Conservation (phyloP, 129 eudicot genomes). For the Artemisia annua region DNA sequence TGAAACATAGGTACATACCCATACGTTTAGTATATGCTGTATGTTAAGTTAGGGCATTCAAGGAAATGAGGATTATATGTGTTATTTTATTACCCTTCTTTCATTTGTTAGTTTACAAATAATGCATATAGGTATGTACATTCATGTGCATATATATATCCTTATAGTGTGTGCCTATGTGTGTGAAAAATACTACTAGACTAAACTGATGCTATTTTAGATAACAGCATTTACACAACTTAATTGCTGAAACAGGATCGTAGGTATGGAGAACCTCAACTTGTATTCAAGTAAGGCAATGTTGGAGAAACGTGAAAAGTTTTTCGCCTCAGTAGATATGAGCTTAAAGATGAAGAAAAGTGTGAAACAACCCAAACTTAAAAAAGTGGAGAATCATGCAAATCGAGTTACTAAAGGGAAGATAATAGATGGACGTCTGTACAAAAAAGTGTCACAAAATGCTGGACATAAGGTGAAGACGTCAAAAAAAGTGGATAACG, state of each 20-base stretch:
- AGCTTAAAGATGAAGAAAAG: background rate
- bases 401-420: background rate
- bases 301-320: background rate
- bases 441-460: constrained; percentile 4
- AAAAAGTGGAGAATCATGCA: background rate
- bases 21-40: no score
- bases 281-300: constrained; percentile 8
- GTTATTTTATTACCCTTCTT: no score
- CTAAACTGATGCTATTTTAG: background rate
- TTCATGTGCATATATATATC: no score
- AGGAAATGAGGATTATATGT: no score
- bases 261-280: background rate
- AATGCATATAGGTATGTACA: no score
- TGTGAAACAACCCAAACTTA: background rate
- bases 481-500: background rate
- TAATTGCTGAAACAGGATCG: background rate
- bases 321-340: constrained; percentile 2
- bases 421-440: constrained; percentile 16
- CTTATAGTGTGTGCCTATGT: no score
- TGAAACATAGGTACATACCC: no score
- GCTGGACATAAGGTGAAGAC: constrained; percentile 3
- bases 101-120: no score
- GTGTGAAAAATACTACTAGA: background rate
- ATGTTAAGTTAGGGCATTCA: no score
- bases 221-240: background rate